Conservation (phyloP, 768 basidiomycete species). For the Mycena crocata region DNA sequence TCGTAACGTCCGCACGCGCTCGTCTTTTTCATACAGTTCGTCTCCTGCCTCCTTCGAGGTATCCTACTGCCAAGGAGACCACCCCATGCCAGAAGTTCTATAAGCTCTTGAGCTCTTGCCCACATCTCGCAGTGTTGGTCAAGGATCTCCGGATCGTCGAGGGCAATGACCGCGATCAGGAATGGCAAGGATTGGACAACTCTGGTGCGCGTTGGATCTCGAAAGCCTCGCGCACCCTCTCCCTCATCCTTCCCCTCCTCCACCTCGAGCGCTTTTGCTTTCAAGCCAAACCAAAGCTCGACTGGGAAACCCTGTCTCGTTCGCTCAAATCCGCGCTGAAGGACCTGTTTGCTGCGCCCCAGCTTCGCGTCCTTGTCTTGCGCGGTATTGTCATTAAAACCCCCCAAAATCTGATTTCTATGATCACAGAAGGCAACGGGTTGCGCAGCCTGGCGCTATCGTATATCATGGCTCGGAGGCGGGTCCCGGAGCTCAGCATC, state of each 20-base stretch:
- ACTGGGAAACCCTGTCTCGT: neutral
- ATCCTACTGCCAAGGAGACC: neutral
- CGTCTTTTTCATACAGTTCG: neutral
- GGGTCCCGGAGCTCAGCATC: neutral
- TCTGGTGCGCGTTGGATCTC: constrained; percentile 1
- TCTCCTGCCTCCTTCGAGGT: neutral
- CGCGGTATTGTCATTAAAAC: neutral
- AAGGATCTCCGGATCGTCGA: constrained; percentile 18
- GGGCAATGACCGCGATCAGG: neutral
- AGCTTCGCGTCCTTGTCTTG: neutral
- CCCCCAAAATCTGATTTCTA: neutral
- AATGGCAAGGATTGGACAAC: neutral
- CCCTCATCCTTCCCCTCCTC: neutral
- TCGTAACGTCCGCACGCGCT: neutral
- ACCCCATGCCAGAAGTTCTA: constrained; percentile 4
- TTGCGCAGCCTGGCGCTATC: neutral
- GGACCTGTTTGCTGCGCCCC: neutral
- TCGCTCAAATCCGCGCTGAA: neutral
- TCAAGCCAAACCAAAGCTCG: neutral
- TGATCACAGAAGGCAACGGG: neutral
- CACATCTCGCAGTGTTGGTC: constrained; percentile 11
- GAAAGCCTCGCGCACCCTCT: neutral
- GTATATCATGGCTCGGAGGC: no score
- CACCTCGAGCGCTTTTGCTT: neutral
- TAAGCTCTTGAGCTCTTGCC: neutral